Percentiles rank a stretch among this genome's conserved stretches.
Conservation (phyloP, 2,329 filamentous ascomycete genomes). For the Trematosphaeria pertusa region DNA sequence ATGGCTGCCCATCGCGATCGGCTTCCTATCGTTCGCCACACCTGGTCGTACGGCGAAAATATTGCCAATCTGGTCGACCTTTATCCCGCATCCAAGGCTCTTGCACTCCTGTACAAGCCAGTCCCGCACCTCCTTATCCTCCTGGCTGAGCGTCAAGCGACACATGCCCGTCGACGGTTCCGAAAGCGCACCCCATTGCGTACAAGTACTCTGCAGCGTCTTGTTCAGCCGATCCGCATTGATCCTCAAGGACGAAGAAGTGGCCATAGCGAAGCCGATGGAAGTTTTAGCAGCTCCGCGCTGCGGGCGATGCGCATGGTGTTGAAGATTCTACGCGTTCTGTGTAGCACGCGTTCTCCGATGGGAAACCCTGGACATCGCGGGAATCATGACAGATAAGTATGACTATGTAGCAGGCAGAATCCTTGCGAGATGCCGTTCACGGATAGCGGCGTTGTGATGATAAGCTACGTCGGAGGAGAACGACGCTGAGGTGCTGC, state of each 20-base stretch:
- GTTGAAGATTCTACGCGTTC: not conserved
- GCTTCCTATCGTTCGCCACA: slow-evolving; percentile 56
- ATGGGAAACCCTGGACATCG: slow-evolving; percentile 12
- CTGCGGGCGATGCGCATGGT: too few species aligned
- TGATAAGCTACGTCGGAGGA: slow-evolving; percentile 27
- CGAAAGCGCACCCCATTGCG: slow-evolving; percentile 33
- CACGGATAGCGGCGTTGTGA: slow-evolving; percentile 9
- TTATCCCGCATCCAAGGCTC: slow-evolving; percentile 35
- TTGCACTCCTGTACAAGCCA: slow-evolving; percentile 40
- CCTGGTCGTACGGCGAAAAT: slow-evolving; percentile 42
- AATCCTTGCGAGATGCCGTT: slow-evolving; percentile 5
- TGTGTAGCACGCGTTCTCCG: slow-evolving; percentile 11
- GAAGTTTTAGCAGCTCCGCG: too few species aligned
- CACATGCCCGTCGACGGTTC: slow-evolving; percentile 70
- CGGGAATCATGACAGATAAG: slow-evolving; percentile 13
- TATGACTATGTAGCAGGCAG: slow-evolving; percentile 21
- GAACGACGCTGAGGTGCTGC: slow-evolving; percentile 11
- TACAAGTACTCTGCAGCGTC: slow-evolving; percentile 35
- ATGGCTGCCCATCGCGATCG: slow-evolving; percentile 55
- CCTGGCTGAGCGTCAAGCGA: slow-evolving; percentile 64
- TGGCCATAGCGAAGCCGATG: too few species aligned
- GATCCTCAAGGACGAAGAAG: slow-evolving; percentile 14
- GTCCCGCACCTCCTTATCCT: slow-evolving; percentile 37
- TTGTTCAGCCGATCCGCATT: slow-evolving; percentile 31
- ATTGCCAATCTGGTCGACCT: slow-evolving; percentile 46